These are phyloP conservation scores for Petunia hybrid DNA, from an alignment of 305 asterid species.

Conservation along the genomic window DNA sequence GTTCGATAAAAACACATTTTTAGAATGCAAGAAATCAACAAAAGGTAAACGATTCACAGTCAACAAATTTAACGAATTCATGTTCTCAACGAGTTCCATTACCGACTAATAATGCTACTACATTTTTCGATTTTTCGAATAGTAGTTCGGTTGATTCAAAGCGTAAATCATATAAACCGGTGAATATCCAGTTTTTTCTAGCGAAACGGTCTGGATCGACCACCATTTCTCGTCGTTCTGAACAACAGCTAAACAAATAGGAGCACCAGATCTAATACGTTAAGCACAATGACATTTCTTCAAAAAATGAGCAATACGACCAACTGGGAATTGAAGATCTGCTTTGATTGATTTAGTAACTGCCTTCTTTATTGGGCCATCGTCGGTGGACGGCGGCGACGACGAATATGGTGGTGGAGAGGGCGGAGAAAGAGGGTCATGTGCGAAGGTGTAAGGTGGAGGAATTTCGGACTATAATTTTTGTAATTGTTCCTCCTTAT, in stretches of 20 bases:
- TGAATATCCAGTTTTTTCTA: conserved; percentile 48
- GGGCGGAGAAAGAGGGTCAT: too few species aligned
- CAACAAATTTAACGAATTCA: conserved; percentile 46
- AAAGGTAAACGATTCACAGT: conserved; percentile 49
- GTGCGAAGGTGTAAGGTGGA: too few species aligned
- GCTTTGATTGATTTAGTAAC: conserved; percentile 39
- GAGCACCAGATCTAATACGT: conserved; percentile 40
- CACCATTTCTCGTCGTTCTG: background rate
- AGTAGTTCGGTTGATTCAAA: conserved; percentile 42
- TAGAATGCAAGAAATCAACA: conserved; percentile 76
- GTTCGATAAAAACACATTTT: conserved; percentile 80
- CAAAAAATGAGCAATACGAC: conserved; percentile 39
- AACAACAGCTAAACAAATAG: conserved; percentile 40
- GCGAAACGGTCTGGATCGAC: conserved; percentile 54
- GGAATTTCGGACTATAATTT: too few species aligned
- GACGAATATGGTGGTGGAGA: too few species aligned
- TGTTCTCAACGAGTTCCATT: conserved; percentile 62
- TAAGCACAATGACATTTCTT: conserved; percentile 41
- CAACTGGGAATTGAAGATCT: conserved; percentile 41
- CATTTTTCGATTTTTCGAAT: conserved; percentile 71
- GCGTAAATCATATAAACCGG: conserved; percentile 52
- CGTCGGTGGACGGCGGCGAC: too few species aligned
- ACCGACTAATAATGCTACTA: conserved; percentile 51
- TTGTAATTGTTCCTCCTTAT: too few species aligned
- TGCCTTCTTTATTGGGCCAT: conserved; percentile 35